phyloP scores from a whole-genome alignment of 148 eudicot species.

The Dianthus caryophyllus region DNA sequence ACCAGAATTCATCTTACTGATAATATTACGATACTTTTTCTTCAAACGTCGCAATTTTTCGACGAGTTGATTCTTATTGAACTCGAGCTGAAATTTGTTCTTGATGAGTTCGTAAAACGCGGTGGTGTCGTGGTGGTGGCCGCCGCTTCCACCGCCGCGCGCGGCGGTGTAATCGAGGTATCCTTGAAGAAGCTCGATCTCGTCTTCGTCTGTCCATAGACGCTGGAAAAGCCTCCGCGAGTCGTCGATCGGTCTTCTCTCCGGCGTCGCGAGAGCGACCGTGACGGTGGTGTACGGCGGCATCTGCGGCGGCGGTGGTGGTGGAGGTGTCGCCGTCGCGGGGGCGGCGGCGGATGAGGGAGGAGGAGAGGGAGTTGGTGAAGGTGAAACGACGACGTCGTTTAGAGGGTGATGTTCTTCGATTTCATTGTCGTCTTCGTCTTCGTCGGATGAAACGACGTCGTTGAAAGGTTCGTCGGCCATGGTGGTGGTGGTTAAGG shows the following conservation, averaged over 20 bases:
- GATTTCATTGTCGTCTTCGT: slow-evolving; percentile 29
- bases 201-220: slow-evolving; percentile 88
- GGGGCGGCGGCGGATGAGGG: neutral
- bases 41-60: slow-evolving; percentile 83
- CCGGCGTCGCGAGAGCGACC: slow-evolving; percentile 11
- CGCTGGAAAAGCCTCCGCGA: slow-evolving; percentile 71
- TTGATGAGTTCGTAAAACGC: slow-evolving; percentile 89
- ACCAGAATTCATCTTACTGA: slow-evolving; percentile 56
- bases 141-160: slow-evolving; percentile 53
- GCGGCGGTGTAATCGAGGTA: slow-evolving; percentile 53
- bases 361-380: slow-evolving; percentile 7
- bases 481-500: slow-evolving; percentile 29
- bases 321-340: neutral
- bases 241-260: slow-evolving; percentile 52
- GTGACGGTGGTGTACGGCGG: slow-evolving; percentile 12
- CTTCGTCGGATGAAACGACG: neutral
- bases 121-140: slow-evolving; percentile 75
- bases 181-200: slow-evolving; percentile 79
- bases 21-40: slow-evolving; percentile 73
- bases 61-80: slow-evolving; percentile 82
- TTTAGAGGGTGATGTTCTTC: slow-evolving; percentile 27
- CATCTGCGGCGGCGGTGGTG: slow-evolving; percentile 1
- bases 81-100: slow-evolving; percentile 66
- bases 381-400: too few relatives aligned
- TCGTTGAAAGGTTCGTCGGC: slow-evolving; percentile 44